These are phyloP conservation scores for Plenodomus lindquistii DNA, from an alignment of 2,329 filamentous ascomycete species.

Conservation along the genomic window DNA sequence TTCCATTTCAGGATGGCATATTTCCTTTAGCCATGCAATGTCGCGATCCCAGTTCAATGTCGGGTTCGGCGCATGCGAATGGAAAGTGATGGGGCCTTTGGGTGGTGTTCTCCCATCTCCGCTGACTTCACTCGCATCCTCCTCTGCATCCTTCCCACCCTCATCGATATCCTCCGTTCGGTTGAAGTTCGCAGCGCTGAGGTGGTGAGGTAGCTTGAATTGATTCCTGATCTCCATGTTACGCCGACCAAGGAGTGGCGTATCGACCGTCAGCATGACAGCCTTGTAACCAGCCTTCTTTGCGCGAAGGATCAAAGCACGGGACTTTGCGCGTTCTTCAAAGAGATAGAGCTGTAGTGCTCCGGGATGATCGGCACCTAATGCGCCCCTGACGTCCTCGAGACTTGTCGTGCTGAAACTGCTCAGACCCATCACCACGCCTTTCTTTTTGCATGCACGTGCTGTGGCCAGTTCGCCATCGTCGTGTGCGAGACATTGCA, in stretches of 20 bases:
- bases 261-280: conserved; percentile 31
- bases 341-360: conserved; percentile 51
- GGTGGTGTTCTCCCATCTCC: conserved; percentile 6
- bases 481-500: conserved; percentile 50
- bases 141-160: background rate
- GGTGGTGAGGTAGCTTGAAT: conserved; percentile 26
- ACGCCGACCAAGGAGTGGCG: conserved; percentile 24
- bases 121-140: background rate
- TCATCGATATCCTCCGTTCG: conserved; percentile 5
- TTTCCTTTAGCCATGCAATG: conserved; percentile 23
- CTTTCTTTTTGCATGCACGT: conserved; percentile 44
- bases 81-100: conserved; percentile 17
- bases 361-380: conserved; percentile 40
- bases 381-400: conserved; percentile 51
- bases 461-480: conserved; percentile 51
- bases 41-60: conserved; percentile 30
- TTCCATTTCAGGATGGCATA: conserved; percentile 27
- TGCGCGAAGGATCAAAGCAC: conserved; percentile 25
- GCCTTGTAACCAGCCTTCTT: conserved; percentile 32
- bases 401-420: conserved; percentile 48
- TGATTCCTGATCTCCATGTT: conserved; percentile 32
- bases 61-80: conserved; percentile 25
- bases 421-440: conserved; percentile 44
- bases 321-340: conserved; percentile 24
- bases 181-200: conserved; percentile 28